Conservation (phyloP, 345 rosid species). For the Rhodamnia argentea region DNA sequence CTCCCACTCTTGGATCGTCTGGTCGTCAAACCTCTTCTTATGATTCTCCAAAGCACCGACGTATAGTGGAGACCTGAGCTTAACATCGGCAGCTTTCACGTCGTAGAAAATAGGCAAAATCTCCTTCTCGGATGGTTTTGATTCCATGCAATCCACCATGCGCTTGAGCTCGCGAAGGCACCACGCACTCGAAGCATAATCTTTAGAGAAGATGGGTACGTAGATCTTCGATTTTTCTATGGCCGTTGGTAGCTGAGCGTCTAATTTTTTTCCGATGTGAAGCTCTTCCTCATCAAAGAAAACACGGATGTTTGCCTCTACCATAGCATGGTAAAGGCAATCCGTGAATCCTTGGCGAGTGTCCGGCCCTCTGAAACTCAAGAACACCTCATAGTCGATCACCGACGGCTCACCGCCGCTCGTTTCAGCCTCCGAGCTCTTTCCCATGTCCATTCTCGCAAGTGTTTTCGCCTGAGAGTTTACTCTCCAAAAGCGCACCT, state of each 20-base stretch:
- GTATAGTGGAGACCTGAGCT: not conserved
- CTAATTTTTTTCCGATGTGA: not conserved
- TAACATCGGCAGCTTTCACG: not conserved
- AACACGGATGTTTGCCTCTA: too few species aligned
- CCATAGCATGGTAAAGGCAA: too few species aligned
- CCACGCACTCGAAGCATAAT: not conserved
- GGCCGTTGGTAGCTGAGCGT: not conserved
- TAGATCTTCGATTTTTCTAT: not conserved
- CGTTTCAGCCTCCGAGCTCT: not conserved
- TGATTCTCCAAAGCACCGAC: not conserved
- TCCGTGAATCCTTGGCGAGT: too few species aligned
- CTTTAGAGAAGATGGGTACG: not conserved
- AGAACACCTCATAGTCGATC: not conserved
- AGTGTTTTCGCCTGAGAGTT: too few species aligned
- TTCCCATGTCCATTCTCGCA: not conserved
- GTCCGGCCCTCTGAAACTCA: not conserved
- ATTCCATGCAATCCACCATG: not conserved
- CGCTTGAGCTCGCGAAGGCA: not conserved
- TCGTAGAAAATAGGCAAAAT: not conserved
- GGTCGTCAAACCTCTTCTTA: not conserved
- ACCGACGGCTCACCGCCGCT: not conserved
- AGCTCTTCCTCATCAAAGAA: not conserved
- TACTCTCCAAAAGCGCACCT: too few species aligned
- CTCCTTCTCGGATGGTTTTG: not conserved
- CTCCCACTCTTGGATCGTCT: not conserved